Conservation (phyloP, 805 yeast species). For the Debaryomyces prosopidis region DNA sequence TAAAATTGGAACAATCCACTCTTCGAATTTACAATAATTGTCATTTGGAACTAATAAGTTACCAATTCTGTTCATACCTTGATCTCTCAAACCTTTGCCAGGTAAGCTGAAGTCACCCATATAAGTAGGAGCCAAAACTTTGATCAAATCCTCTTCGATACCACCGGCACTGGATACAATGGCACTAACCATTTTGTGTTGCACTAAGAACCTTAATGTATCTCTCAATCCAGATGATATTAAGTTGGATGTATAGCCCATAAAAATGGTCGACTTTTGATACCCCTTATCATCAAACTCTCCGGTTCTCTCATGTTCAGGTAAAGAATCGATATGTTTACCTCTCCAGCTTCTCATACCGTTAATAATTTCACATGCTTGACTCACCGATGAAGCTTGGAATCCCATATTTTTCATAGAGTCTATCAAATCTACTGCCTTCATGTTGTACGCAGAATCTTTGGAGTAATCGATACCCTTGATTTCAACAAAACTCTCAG, state of each 20-base stretch:
- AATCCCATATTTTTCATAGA: slow-evolving; percentile 96
- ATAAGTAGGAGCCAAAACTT: slow-evolving; percentile 94
- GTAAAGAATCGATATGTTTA: slow-evolving; percentile 62
- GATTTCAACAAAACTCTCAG: slow-evolving; percentile 75
- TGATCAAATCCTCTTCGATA: slow-evolving; percentile 94
- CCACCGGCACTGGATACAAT: slow-evolving; percentile 99
- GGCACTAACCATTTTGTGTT: slow-evolving; percentile 92
- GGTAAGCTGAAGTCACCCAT: slow-evolving; percentile 86
- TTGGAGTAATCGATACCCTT: slow-evolving; percentile 87
- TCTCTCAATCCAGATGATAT: slow-evolving; percentile 94
- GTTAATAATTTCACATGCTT: slow-evolving; percentile 90
- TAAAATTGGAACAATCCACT: slow-evolving; percentile 96
- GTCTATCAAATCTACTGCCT: slow-evolving; percentile 73
- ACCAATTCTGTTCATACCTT: slow-evolving; percentile 98
- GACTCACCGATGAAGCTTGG: slow-evolving; percentile 84
- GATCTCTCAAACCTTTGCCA: slow-evolving; percentile 82
- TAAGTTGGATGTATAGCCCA: slow-evolving; percentile 96
- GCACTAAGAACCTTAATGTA: slow-evolving; percentile 83
- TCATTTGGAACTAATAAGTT: slow-evolving; percentile 96
- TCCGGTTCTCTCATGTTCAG: slow-evolving; percentile 68
- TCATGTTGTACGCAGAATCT: slow-evolving; percentile 71
- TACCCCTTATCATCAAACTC: slow-evolving; percentile 74
- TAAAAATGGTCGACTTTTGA: slow-evolving; percentile 86
- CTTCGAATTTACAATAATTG: slow-evolving; percentile 96
- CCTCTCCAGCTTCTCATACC: slow-evolving; percentile 96